Evolutionary conservation across 331 rosid genomes (phyloP).

Genomic region (Cucumis variabilis): DNA sequence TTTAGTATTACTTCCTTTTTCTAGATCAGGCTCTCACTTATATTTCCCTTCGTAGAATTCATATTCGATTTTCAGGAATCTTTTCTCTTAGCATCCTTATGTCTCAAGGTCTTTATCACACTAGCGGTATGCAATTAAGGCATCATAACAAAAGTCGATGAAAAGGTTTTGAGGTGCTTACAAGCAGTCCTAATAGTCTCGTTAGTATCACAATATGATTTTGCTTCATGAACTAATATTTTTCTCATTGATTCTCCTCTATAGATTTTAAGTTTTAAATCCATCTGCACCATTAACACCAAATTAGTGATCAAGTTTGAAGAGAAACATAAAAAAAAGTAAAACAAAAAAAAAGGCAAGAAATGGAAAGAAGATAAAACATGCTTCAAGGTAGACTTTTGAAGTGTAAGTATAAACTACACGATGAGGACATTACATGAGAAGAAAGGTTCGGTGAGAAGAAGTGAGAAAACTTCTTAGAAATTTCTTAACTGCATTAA

Average conservation of each 20-base stretch:
- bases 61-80: too few species aligned
- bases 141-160: slow-evolving; percentile 69
- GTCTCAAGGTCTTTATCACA: too few species aligned
- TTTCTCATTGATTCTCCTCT: slow-evolving; percentile 80
- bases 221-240: slow-evolving; percentile 82
- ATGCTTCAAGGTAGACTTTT: slow-evolving; percentile 95
- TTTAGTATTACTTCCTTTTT: too few species aligned
- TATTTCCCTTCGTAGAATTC: too few species aligned
- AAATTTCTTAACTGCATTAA: too few species aligned
- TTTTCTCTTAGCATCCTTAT: too few species aligned
- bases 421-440: too few species aligned
- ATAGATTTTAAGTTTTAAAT: slow-evolving; percentile 89
- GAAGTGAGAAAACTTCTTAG: too few species aligned
- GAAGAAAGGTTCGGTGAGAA: too few species aligned
- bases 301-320: neutral
- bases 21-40: too few species aligned
- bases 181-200: slow-evolving; percentile 75
- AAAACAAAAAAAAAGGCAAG: slow-evolving; percentile 23
- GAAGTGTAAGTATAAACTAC: too few species aligned
- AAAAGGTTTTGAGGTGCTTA: slow-evolving; percentile 61
- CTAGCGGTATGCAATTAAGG: too few species aligned
- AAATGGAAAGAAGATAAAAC: slow-evolving; percentile 40
- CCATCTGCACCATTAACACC: slow-evolving; percentile 59
- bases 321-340: neutral
- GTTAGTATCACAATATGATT: slow-evolving; percentile 66